These are phyloP conservation scores for Begonia peltatifolia DNA, from an alignment of 306 rosid genomes.

Conservation along the genomic window DNA sequence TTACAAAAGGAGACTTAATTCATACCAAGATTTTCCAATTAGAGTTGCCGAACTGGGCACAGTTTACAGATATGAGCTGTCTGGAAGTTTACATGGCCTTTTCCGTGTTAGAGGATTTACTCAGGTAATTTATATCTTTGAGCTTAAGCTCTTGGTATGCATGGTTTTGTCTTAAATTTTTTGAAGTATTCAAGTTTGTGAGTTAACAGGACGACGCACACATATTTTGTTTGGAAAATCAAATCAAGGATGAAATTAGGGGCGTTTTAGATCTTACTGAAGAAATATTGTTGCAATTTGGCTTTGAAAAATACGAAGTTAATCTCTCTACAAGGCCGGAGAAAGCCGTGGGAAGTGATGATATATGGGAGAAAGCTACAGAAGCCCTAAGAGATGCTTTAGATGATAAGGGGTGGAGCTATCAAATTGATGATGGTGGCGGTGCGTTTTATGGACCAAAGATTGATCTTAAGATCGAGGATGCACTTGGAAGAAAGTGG, in stretches of 20 bases:
- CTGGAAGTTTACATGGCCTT: slow-evolving; percentile 96
- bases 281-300: slow-evolving; percentile 64
- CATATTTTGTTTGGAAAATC: slow-evolving; percentile 86
- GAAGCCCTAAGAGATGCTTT: slow-evolving; percentile 81
- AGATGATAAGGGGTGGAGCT: slow-evolving; percentile 84
- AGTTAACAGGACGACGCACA: slow-evolving; percentile 92
- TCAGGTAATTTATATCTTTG: slow-evolving; percentile 33
- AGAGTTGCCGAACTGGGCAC: slow-evolving; percentile 98
- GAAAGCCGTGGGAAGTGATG: slow-evolving; percentile 74
- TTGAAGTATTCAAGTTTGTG: too few species aligned
- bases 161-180: too few species aligned
- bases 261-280: slow-evolving; percentile 94
- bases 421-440: slow-evolving; percentile 87
- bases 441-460: slow-evolving; percentile 99
- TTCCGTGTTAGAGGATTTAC: slow-evolving; percentile 98
- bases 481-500: slow-evolving; percentile 99
- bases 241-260: slow-evolving; percentile 85
- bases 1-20: slow-evolving; percentile 82
- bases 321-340: slow-evolving; percentile 95
- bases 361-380: slow-evolving; percentile 87
- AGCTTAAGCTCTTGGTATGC: not conserved
- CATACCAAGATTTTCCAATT: slow-evolving; percentile 78
- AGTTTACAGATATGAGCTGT: slow-evolving; percentile 84
- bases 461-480: slow-evolving; percentile 96
- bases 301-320: slow-evolving; percentile 81